A percentile compares a stretch with the other conserved stretches of the same genome.
phyloP scores from a whole-genome alignment of 2,329 filamentous ascomycete genomes.

The Capronia coronata region DNA sequence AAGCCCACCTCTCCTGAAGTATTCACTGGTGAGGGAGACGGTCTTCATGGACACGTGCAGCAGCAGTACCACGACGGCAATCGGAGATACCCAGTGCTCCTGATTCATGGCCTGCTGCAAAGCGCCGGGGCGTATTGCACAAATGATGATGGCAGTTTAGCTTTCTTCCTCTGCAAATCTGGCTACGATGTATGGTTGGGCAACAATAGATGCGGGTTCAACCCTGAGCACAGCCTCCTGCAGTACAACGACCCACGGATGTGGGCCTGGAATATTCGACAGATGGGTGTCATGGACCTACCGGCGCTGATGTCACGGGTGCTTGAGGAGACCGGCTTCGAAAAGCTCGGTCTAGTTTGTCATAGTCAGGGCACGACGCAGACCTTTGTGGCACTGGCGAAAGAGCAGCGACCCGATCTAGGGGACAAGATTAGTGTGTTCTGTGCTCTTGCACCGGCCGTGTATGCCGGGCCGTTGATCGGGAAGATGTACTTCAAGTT shows the following conservation, averaged over 20 bases:
- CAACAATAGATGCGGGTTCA: conserved; percentile 84
- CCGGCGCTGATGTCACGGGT: conserved; percentile 74
- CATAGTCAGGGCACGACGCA: conserved; percentile 91
- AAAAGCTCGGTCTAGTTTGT: conserved; percentile 72
- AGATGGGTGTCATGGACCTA: conserved; percentile 87
- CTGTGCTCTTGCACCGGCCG: conserved; percentile 83
- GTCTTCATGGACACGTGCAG: conserved; percentile 21
- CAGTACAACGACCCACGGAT: conserved; percentile 73
- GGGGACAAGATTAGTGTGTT: conserved; percentile 80
- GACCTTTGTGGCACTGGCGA: conserved; percentile 78
- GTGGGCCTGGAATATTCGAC: conserved; percentile 95
- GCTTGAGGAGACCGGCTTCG: conserved; percentile 72
- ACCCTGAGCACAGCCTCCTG: conserved; percentile 67
- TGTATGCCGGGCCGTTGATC: conserved; percentile 80
- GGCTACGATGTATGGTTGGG: conserved; percentile 95
- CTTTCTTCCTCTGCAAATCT: conserved; percentile 85
- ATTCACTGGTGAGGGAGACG: conserved; percentile 46
- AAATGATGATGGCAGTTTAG: conserved; percentile 82
- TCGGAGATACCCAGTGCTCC: conserved; percentile 71
- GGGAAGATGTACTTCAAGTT: conserved; percentile 87
- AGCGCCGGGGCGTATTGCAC: conserved; percentile 81
- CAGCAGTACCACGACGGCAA: conserved; percentile 37
- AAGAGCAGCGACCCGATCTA: conserved; percentile 79
- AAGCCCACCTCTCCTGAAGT: conserved; percentile 53
- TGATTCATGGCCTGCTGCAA: conserved; percentile 85